These are phyloP conservation scores for Pachysandra terminalis DNA, from an alignment of 164 flowering plant species.

Conservation along the genomic window DNA sequence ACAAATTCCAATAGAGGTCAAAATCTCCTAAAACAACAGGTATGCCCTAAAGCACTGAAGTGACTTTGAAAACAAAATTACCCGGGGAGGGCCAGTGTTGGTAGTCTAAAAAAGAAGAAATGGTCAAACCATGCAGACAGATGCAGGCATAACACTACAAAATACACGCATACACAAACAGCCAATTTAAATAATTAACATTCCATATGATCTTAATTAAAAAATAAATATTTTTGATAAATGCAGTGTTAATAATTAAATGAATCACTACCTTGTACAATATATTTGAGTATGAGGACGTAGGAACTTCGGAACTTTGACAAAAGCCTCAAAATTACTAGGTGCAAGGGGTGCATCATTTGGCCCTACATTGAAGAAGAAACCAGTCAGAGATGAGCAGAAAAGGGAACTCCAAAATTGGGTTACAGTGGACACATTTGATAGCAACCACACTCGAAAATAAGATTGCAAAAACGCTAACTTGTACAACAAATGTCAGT, in stretches of 20 bases:
- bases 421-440: background rate
- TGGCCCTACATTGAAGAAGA: conserved; percentile 60
- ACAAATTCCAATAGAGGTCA: too few species aligned
- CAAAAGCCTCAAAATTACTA: conserved; percentile 77
- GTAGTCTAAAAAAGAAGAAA: too few species aligned
- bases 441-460: background rate
- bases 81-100: too few species aligned
- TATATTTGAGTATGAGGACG: conserved; percentile 96
- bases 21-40: too few species aligned
- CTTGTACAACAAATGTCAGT: too few species aligned
- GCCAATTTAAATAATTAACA: background rate
- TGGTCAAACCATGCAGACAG: too few species aligned
- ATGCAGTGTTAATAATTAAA: background rate
- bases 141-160: too few species aligned
- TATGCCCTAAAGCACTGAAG: too few species aligned
- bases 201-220: too few species aligned
- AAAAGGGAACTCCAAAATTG: conserved; percentile 3
- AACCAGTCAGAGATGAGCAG: conserved; percentile 6
- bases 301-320: conserved; percentile 83
- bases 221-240: too few species aligned
- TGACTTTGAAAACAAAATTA: too few species aligned
- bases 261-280: conserved; percentile 72
- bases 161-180: background rate
- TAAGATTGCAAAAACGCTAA: background rate
- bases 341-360: conserved; percentile 91